These are phyloP conservation scores for Monilinia fructicola DNA, from an alignment of 2,329 filamentous ascomycete genomes.

Conservation along the genomic window DNA sequence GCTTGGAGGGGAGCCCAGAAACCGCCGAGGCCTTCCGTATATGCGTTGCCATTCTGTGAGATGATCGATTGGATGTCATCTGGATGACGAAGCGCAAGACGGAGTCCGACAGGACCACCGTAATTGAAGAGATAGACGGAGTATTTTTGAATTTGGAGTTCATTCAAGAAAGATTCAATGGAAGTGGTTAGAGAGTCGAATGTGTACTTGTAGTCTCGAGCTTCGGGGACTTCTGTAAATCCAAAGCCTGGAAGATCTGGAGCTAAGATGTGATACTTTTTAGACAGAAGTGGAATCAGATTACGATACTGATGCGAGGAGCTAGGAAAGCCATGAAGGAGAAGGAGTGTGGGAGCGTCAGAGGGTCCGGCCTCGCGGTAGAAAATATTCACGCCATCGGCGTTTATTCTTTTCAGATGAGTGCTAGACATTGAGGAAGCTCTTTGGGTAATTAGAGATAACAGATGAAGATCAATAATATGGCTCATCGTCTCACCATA, in stretches of 20 bases:
- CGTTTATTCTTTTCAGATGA: constrained; percentile 28
- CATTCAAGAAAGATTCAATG: constrained; percentile 50
- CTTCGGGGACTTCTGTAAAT: constrained; percentile 50
- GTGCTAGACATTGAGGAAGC: background rate
- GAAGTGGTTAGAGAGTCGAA: constrained; percentile 53
- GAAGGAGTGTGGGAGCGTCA: constrained; percentile 43
- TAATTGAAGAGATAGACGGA: constrained; percentile 64
- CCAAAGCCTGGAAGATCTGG: constrained; percentile 62
- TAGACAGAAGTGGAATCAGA: constrained; percentile 46
- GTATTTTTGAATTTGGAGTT: constrained; percentile 49
- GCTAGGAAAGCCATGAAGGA: constrained; percentile 49
- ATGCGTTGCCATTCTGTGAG: constrained; percentile 62
- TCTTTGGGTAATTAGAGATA: background rate
- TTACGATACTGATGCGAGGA: constrained; percentile 49
- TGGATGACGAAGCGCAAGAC: constrained; percentile 52
- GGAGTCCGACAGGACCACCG: constrained; percentile 55
- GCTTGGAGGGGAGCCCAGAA: constrained; percentile 33
- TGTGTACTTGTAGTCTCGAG: constrained; percentile 54
- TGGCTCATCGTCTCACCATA: constrained; percentile 10
- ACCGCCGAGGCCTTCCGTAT: constrained; percentile 53
- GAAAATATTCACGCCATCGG: constrained; percentile 45
- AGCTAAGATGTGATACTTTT: constrained; percentile 49
- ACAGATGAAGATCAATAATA: constrained; percentile 3
- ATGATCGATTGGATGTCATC: constrained; percentile 53
- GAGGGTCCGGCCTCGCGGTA: constrained; percentile 44